phyloP scores from a whole-genome alignment of 768 basidiomycete genomes.

The Kwoniella shandongensis region DNA sequence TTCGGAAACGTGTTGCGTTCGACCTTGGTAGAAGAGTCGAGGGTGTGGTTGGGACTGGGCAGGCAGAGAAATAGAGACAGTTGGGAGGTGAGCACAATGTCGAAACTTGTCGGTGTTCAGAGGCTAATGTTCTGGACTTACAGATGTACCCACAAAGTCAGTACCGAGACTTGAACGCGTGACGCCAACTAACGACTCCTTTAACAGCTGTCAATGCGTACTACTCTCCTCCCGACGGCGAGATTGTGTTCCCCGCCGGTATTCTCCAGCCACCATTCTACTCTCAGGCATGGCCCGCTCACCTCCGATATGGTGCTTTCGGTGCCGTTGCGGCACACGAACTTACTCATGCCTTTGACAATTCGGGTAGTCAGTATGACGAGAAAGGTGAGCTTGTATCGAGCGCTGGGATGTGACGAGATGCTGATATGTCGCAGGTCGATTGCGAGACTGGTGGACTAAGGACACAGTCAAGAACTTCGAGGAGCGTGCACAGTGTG shows the following conservation, averaged over 20 bases:
- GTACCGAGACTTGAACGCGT: neutral
- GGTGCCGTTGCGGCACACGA: slow-evolving; percentile 92
- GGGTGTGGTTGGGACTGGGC: slow-evolving; percentile 76
- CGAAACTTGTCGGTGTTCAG: no score
- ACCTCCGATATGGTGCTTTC: slow-evolving; percentile 87
- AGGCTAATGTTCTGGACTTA: no score
- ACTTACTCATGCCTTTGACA: slow-evolving; percentile 62
- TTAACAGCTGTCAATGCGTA: slow-evolving; percentile 41
- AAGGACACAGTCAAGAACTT: slow-evolving; percentile 73
- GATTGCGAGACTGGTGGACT: slow-evolving; percentile 40
- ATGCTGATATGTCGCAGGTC: slow-evolving; percentile 13
- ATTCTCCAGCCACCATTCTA: slow-evolving; percentile 93
- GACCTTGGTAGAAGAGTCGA: slow-evolving; percentile 64
- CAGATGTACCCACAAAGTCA: slow-evolving; percentile 46
- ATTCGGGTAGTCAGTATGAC: slow-evolving; percentile 85
- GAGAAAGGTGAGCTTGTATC: slow-evolving; percentile 71
- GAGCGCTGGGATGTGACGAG: neutral
- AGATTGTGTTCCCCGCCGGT: slow-evolving; percentile 92
- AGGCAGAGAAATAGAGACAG: slow-evolving; percentile 65
- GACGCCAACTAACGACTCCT: neutral
- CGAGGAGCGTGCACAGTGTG: slow-evolving; percentile 76
- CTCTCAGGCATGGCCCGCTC: slow-evolving; percentile 77
- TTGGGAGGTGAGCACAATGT: slow-evolving; percentile 80
- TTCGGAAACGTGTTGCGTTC: slow-evolving; percentile 74
- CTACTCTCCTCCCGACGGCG: slow-evolving; percentile 71